Evolutionary conservation across 1,284 basidiomycete genomes (phyloP).

Genomic region (Ganoderma meredithae): DNA sequence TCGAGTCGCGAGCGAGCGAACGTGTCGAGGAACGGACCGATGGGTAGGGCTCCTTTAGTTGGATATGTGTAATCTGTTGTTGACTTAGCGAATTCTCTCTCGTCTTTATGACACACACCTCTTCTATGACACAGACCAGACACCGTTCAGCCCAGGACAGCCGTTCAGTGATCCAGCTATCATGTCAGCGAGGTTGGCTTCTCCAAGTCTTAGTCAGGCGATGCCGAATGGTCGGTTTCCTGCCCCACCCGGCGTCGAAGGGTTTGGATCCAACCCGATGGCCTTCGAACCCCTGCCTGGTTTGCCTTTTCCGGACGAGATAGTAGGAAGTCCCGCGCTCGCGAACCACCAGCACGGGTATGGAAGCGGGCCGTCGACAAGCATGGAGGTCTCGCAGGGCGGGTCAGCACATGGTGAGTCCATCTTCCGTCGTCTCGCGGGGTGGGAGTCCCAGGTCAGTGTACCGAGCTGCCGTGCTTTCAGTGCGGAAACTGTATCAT

Average conservation of each 20-base stretch:
- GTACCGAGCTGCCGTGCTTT: constrained; percentile 84
- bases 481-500: constrained; percentile 80
- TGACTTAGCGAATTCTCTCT: constrained; percentile 39
- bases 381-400: constrained; percentile 43
- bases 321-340: constrained; percentile 39
- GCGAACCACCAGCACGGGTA: constrained; percentile 34
- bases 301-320: constrained; percentile 53
- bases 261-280: constrained; percentile 41
- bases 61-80: constrained; percentile 52
- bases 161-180: constrained; percentile 82
- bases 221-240: constrained; percentile 38
- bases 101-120: constrained; percentile 33
- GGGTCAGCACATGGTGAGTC: constrained; percentile 71
- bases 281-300: constrained; percentile 72
- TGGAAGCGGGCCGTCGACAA: constrained; percentile 35
- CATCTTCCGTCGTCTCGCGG: constrained; percentile 54
- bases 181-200: constrained; percentile 75
- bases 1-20: constrained; percentile 65
- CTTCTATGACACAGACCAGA: constrained; percentile 37
- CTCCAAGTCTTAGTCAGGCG: constrained; percentile 42
- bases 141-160: constrained; percentile 46
- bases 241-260: constrained; percentile 31
- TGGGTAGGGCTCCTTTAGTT: constrained; percentile 59
- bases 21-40: constrained; percentile 43
- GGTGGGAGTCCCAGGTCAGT: constrained; percentile 77